These are phyloP conservation scores for Penicillium salamii DNA, from an alignment of 495 filamentous ascomycete genomes.

Conservation along the genomic window DNA sequence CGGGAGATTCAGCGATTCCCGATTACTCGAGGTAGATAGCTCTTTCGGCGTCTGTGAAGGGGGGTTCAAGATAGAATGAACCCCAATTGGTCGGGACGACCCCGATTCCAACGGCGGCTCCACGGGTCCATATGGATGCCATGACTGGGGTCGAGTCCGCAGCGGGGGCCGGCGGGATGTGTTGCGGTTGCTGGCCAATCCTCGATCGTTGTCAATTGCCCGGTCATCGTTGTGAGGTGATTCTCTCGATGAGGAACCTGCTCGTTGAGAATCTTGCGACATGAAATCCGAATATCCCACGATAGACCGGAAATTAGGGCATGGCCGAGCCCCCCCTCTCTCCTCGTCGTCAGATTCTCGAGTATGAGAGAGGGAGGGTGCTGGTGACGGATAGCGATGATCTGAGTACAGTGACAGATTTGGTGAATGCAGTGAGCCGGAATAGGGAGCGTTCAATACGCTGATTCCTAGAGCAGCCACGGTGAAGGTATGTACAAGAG, in stretches of 20 bases:
- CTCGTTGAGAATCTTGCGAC: constrained; percentile 43
- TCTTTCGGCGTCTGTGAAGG: constrained; percentile 30
- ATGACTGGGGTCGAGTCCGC: constrained; percentile 35
- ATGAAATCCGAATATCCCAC: constrained; percentile 43
- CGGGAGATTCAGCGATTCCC: constrained; percentile 26
- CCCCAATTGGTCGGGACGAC: constrained; percentile 45
- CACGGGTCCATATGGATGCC: constrained; percentile 38
- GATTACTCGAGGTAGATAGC: constrained; percentile 19
- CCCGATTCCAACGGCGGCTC: constrained; percentile 36
- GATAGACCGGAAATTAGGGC: constrained; percentile 31
- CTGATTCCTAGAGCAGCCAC: constrained; percentile 46
- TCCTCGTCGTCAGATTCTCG: constrained; percentile 35
- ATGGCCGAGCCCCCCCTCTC: constrained; percentile 46
- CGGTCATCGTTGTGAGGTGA: constrained; percentile 21
- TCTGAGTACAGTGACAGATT: constrained; percentile 34
- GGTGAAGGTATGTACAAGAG: constrained; percentile 22
- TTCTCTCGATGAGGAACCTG: constrained; percentile 33
- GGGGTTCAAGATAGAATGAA: constrained; percentile 52
- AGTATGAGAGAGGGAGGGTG: constrained; percentile 39
- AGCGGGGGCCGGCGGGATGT: constrained; percentile 25
- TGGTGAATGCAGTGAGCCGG: constrained; percentile 26
- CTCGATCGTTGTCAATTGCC: constrained; percentile 28
- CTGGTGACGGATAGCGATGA: constrained; percentile 33
- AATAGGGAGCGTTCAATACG: constrained; percentile 32
- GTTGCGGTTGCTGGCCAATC: constrained; percentile 19